Percentiles rank a stretch among this genome's conserved stretches.
Conservation (phyloP, 2,329 filamentous ascomycete species). For the Neoscytalidium dimidiatum region DNA sequence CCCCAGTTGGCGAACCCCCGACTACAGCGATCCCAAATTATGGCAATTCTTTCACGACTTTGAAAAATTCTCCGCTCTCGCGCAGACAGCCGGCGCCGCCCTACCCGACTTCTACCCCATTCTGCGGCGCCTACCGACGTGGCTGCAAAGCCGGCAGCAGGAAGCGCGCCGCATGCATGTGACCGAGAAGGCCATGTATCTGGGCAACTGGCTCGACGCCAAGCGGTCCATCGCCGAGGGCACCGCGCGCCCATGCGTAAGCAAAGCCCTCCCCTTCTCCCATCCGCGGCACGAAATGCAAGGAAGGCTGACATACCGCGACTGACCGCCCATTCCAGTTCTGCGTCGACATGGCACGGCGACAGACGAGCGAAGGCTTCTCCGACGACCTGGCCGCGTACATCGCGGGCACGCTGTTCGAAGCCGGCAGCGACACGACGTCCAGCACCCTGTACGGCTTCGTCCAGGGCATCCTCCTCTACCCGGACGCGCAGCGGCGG, state of each 20-base stretch:
- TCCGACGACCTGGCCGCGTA: conserved; percentile 29
- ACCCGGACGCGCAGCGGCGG: conserved; percentile 25
- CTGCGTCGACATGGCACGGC: conserved; percentile 26
- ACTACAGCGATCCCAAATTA: conserved; percentile 45
- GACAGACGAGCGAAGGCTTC: conserved; percentile 24
- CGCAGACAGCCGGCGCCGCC: conserved; percentile 44
- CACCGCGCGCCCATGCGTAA: conserved; percentile 23
- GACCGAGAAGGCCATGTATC: conserved; percentile 41
- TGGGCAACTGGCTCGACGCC: conserved; percentile 27
- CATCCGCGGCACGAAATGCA: not conserved
- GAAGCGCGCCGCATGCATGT: conserved; percentile 47
- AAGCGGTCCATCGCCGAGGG: conserved; percentile 23
- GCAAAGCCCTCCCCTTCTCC: not conserved
- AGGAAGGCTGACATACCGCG: not conserved
- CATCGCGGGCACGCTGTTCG: conserved; percentile 29
- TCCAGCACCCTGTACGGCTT: conserved; percentile 28
- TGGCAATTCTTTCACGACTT: conserved; percentile 48
- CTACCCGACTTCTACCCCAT: conserved; percentile 51
- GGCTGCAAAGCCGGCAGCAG: conserved; percentile 35
- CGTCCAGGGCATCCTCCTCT: conserved; percentile 30
- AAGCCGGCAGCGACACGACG: conserved; percentile 35
- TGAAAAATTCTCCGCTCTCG: conserved; percentile 45
- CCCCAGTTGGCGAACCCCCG: conserved; percentile 35
- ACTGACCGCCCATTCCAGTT: conserved; percentile 17
- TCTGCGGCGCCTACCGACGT: conserved; percentile 41